phyloP scores from a whole-genome alignment of 2,329 filamentous ascomycete species.

The Xylariales sp. region DNA sequence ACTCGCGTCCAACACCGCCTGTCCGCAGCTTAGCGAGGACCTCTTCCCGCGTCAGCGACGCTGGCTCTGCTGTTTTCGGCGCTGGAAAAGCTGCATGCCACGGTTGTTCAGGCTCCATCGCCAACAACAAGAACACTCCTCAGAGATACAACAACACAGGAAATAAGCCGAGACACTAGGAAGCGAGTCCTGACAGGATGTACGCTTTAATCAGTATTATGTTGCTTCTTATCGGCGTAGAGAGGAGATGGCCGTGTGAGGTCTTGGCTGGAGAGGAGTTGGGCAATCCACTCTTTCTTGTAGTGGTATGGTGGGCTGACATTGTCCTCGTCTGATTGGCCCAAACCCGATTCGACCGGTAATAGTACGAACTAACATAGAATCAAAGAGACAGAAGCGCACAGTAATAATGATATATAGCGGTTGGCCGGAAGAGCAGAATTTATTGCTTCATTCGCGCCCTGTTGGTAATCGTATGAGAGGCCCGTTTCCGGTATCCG shows the following conservation, averaged over 20 bases:
- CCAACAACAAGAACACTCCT: background rate
- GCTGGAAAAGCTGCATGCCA: conserved; percentile 35
- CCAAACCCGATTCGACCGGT: background rate
- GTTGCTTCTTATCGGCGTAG: background rate
- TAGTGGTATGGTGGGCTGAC: conserved; percentile 5
- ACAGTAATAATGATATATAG: background rate
- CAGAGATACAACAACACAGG: background rate
- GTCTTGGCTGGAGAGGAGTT: conserved; percentile 13
- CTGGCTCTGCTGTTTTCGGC: conserved; percentile 28
- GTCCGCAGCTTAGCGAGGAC: conserved; percentile 30
- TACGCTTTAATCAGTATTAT: background rate
- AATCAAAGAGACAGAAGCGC: background rate
- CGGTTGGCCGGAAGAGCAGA: background rate
- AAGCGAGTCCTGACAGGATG: background rate
- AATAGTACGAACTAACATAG: background rate
- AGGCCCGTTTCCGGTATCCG: conserved; percentile 10
- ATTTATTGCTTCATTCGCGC: background rate
- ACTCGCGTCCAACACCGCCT: conserved; percentile 42
- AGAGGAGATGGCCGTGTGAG: conserved; percentile 3
- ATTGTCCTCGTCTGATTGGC: conserved; percentile 27
- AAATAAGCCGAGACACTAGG: background rate
- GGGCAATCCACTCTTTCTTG: conserved; percentile 8
- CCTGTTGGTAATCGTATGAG: conserved; percentile 2
- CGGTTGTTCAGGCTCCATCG: conserved; percentile 32
- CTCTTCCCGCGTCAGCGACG: conserved; percentile 31